These are phyloP conservation scores for Paraleonurus japonicus DNA, from an alignment of 257 asterid genomes.

Conservation along the genomic window DNA sequence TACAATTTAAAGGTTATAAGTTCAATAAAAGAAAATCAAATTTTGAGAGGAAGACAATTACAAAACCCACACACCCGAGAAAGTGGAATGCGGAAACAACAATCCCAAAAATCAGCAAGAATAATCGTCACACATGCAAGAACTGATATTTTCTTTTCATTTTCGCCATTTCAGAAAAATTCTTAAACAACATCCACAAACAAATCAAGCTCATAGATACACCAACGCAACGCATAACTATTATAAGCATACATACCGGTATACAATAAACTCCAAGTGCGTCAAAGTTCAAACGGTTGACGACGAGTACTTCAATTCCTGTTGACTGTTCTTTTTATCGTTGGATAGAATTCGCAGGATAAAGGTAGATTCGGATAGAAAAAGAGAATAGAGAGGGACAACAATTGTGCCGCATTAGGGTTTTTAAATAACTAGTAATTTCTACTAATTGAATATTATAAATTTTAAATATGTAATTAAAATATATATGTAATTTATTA, in stretches of 20 bases:
- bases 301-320: not conserved
- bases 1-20: not conserved
- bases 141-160: not conserved
- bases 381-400: slow-evolving; percentile 1
- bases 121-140: not conserved
- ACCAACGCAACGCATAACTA: not conserved
- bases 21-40: not conserved
- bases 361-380: slow-evolving; percentile 22
- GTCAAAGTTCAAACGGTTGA: slow-evolving; percentile 1
- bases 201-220: not conserved
- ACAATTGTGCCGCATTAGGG: slow-evolving; percentile 31
- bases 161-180: not conserved
- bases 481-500: too few relatives aligned
- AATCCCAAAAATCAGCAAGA: not conserved
- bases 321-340: not conserved
- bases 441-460: too few relatives aligned
- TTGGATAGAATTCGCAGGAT: slow-evolving; percentile 16
- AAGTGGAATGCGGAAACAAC: not conserved
- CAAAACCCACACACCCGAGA: not conserved
- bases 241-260: not conserved
- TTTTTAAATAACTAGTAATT: too few relatives aligned
- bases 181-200: not conserved
- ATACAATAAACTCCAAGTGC: not conserved
- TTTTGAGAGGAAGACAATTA: not conserved
- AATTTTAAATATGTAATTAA: too few relatives aligned